Evolutionary conservation across 2,329 filamentous ascomycete species (phyloP).

Genomic region (Stagonosporopsis cucurbitacearum): DNA sequence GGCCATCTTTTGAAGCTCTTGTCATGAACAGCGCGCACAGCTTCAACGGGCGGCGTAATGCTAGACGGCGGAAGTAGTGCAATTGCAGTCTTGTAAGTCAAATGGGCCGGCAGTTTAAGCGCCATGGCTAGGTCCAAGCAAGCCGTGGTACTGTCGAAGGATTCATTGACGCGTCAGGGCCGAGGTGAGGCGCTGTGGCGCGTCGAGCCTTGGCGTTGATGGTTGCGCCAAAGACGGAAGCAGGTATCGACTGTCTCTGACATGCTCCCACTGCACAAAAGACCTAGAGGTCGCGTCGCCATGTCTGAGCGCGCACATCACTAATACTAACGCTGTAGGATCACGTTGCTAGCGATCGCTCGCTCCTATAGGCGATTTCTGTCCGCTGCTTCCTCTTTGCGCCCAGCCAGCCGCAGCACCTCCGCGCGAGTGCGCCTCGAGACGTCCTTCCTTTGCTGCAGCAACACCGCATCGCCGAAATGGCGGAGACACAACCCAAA

Average conservation of each 20-base stretch:
- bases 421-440: constrained; percentile 23
- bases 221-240: constrained; percentile 13
- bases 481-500: constrained; percentile 43
- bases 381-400: constrained; percentile 19
- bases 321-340: constrained; percentile 12
- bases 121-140: constrained; percentile 12
- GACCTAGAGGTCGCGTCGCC: constrained; percentile 35
- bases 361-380: background rate
- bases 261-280: constrained; percentile 25
- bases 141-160: background rate
- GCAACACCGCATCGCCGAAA: constrained; percentile 22
- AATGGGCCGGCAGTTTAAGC: constrained; percentile 24
- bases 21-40: constrained; percentile 33
- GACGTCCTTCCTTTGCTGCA: constrained; percentile 14
- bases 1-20: constrained; percentile 39
- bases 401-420: constrained; percentile 31
- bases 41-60: constrained; percentile 35
- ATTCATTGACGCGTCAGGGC: constrained; percentile 1
- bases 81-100: constrained; percentile 39
- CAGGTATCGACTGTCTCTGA: constrained; percentile 15
- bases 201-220: constrained; percentile 27
- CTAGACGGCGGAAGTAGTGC: constrained; percentile 31
- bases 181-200: constrained; percentile 20
- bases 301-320: constrained; percentile 38
- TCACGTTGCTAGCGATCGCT: constrained; percentile 6